Conservation (phyloP, 2,329 filamentous ascomycete species). For the Gnomoniopsis smithogilvyi region DNA sequence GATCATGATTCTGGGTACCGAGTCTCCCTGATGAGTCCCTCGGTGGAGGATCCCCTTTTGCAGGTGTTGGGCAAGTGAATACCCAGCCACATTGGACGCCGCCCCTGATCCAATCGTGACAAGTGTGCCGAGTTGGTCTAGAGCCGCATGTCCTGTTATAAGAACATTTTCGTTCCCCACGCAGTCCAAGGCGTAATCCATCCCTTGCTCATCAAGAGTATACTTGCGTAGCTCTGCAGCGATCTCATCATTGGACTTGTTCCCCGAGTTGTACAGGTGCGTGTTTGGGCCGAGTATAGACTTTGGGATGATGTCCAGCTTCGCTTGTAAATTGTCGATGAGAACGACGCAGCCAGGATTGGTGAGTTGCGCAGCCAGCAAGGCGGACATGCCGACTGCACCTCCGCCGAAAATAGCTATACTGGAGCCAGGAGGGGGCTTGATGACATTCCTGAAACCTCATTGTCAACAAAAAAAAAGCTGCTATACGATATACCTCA, state of each 20-base stretch:
- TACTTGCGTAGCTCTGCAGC: background rate
- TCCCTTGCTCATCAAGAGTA: background rate
- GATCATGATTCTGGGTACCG: constrained; percentile 7
- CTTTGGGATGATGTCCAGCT: constrained; percentile 8
- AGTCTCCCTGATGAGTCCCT: constrained; percentile 14
- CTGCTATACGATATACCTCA: too few relatives aligned
- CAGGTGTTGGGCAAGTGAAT: background rate
- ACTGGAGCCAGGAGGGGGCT: constrained; percentile 3
- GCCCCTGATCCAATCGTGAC: constrained; percentile 1
- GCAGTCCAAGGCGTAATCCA: constrained; percentile 12
- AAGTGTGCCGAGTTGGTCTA: constrained; percentile 5
- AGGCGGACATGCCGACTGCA: constrained; percentile 11
- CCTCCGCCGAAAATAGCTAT: constrained; percentile 14
- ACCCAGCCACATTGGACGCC: background rate
- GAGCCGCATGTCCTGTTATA: background rate
- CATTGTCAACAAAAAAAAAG: background rate
- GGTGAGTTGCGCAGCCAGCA: constrained; percentile 5
- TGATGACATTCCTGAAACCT: constrained; percentile 9
- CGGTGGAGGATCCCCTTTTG: constrained; percentile 2
- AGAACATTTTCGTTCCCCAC: constrained; percentile 8
- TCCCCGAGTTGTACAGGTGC: background rate
- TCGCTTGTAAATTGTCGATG: constrained; percentile 8
- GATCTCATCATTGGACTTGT: background rate
- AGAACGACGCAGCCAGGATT: constrained; percentile 5
- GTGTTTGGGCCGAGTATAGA: background rate